phyloP scores from a whole-genome alignment of 2,329 filamentous ascomycete genomes.

The Arthrobotrys pseudoclavata region DNA sequence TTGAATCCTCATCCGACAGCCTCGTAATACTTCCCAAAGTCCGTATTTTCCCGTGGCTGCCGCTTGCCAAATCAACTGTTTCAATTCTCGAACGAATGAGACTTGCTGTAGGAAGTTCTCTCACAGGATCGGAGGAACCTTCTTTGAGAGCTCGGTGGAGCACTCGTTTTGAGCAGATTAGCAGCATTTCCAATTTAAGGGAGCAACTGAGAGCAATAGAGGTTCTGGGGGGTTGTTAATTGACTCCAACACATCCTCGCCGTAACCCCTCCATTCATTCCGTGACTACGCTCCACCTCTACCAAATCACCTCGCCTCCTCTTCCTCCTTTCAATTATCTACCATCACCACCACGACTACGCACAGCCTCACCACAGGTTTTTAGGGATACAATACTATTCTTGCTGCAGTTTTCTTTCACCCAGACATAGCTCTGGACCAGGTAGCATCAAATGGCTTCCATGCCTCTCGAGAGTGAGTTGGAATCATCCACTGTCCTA shows the following conservation, averaged over 20 bases:
- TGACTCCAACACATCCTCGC: slow-evolving; percentile 41
- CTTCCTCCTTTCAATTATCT: neutral
- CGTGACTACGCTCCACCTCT: slow-evolving; percentile 8
- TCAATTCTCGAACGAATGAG: neutral
- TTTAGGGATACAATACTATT: neutral
- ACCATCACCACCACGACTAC: slow-evolving; percentile 11
- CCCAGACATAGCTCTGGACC: slow-evolving; percentile 40
- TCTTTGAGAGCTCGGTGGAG: slow-evolving; percentile 15
- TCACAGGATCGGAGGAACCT: slow-evolving; percentile 29
- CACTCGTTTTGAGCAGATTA: slow-evolving; percentile 35
- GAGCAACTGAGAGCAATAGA: neutral
- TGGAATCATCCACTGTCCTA: slow-evolving; percentile 19
- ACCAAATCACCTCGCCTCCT: slow-evolving; percentile 17
- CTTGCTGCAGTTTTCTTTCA: slow-evolving; percentile 1
- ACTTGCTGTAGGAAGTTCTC: neutral
- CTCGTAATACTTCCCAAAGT: slow-evolving; percentile 6
- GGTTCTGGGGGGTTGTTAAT: slow-evolving; percentile 7
- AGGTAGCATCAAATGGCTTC: slow-evolving; percentile 50
- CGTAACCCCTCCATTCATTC: slow-evolving; percentile 52
- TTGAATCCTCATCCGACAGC: slow-evolving; percentile 11
- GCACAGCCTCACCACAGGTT: neutral
- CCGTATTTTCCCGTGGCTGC: slow-evolving; percentile 26
- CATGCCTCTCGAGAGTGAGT: slow-evolving; percentile 53
- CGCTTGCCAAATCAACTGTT: neutral
- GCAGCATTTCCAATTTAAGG: slow-evolving; percentile 6